phyloP scores from a whole-genome alignment of 2,329 filamentous ascomycete genomes.

The Metarhizium anisopliae region DNA sequence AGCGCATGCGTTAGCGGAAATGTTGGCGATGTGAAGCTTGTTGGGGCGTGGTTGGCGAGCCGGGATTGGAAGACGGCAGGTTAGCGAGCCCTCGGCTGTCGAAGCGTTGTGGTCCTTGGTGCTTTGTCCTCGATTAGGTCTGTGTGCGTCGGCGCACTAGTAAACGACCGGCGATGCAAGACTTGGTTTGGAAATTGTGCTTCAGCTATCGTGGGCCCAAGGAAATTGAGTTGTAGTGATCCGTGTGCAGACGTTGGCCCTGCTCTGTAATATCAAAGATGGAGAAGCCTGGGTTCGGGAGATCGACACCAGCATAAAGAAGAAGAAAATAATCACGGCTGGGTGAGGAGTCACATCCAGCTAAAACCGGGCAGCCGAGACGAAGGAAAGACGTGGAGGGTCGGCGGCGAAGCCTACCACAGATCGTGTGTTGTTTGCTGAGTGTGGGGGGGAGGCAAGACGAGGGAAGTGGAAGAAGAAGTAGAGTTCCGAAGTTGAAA shows the following conservation, averaged over 20 bases:
- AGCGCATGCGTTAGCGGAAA: neutral
- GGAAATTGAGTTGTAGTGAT: neutral
- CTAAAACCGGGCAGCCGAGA: neutral
- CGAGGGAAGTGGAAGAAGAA: neutral
- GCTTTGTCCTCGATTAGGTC: neutral
- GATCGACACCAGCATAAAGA: neutral
- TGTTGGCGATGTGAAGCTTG: neutral
- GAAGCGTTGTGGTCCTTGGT: neutral
- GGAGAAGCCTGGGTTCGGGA: neutral
- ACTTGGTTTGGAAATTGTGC: neutral
- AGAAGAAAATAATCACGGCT: neutral
- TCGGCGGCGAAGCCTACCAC: neutral
- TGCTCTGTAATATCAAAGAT: neutral
- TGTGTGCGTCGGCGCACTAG: neutral
- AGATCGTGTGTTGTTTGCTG: neutral
- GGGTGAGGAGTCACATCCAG: neutral
- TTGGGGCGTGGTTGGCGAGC: neutral
- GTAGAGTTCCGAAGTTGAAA: neutral
- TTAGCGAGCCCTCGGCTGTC: conserved; percentile 10
- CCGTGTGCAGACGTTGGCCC: neutral
- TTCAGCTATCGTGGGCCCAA: neutral
- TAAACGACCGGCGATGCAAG: neutral
- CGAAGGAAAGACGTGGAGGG: neutral
- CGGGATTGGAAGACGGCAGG: conserved; percentile 2
- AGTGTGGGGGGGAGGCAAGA: neutral